phyloP scores from a whole-genome alignment of 495 filamentous ascomycete species.

The Margaritispora aquatica region DNA sequence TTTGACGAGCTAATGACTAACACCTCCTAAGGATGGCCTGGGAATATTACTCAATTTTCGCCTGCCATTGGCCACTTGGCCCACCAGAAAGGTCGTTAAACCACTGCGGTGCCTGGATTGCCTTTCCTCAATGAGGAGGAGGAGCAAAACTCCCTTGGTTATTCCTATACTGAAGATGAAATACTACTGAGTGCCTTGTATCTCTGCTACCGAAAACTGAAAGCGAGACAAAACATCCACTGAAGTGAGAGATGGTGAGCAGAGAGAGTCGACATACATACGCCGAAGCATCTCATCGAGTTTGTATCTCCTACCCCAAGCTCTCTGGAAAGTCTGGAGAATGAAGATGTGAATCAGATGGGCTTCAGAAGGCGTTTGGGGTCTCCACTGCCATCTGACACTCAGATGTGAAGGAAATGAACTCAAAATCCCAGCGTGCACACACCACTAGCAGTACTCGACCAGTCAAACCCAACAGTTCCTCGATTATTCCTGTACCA shows the following conservation, averaged over 20 bases:
- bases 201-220: too few relatives aligned
- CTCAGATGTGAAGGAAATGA: background rate
- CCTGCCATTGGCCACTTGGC: too few relatives aligned
- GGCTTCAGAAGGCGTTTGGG: background rate
- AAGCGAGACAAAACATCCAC: background rate
- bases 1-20: background rate
- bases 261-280: background rate
- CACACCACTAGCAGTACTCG: too few relatives aligned
- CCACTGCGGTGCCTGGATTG: background rate
- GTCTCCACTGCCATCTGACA: background rate
- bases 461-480: too few relatives aligned
- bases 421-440: too few relatives aligned
- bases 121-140: too few relatives aligned
- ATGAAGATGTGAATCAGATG: background rate
- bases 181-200: too few relatives aligned
- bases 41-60: background rate
- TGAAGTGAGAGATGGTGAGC: background rate
- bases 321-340: background rate
- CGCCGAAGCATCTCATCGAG: background rate
- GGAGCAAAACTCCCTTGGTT: too few relatives aligned
- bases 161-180: too few relatives aligned
- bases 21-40: background rate
- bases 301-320: background rate
- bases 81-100: background rate
- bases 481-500: too few relatives aligned